Evolutionary conservation across 495 filamentous ascomycete species (phyloP).

Genomic region (Penicillium salamii): DNA sequence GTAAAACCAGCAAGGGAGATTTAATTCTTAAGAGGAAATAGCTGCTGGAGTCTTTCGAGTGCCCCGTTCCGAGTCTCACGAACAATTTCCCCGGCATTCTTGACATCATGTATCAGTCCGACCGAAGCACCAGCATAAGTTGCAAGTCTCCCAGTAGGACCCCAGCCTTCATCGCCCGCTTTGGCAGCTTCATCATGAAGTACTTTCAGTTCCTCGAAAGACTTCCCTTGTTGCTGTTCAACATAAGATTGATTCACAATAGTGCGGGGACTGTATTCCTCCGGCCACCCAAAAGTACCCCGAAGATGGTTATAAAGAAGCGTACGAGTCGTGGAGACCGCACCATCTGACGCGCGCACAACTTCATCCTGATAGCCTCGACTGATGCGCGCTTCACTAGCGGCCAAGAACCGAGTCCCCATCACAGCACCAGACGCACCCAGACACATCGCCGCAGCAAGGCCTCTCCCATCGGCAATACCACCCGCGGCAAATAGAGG

Average conservation of each 20-base stretch:
- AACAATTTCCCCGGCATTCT: conserved; percentile 43
- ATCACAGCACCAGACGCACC: conserved; percentile 67
- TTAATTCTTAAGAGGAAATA: background rate
- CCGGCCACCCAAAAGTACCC: conserved; percentile 68
- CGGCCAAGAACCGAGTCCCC: conserved; percentile 71
- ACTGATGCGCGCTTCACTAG: conserved; percentile 59
- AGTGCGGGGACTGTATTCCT: conserved; percentile 57
- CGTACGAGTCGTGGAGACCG: conserved; percentile 60
- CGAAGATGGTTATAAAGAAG: conserved; percentile 68
- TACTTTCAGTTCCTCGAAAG: conserved; percentile 56
- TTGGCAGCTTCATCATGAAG: conserved; percentile 55
- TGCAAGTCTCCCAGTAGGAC: conserved; percentile 59
- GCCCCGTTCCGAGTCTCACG: conserved; percentile 10
- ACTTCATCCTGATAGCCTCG: conserved; percentile 60
- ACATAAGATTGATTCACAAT: conserved; percentile 60
- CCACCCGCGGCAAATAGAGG: conserved; percentile 71
- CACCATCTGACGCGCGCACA: conserved; percentile 60
- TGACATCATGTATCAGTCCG: conserved; percentile 48
- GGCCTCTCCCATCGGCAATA: conserved; percentile 64
- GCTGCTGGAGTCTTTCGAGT: conserved; percentile 6
- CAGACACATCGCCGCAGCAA: conserved; percentile 60
- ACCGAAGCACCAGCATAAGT: conserved; percentile 65
- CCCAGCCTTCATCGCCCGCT: conserved; percentile 60
- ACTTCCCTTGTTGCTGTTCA: conserved; percentile 55
- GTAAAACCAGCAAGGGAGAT: too few relatives aligned